Evolutionary conservation across 148 eudicot species (phyloP).

Genomic region (Pharnaceum exiguum): DNA sequence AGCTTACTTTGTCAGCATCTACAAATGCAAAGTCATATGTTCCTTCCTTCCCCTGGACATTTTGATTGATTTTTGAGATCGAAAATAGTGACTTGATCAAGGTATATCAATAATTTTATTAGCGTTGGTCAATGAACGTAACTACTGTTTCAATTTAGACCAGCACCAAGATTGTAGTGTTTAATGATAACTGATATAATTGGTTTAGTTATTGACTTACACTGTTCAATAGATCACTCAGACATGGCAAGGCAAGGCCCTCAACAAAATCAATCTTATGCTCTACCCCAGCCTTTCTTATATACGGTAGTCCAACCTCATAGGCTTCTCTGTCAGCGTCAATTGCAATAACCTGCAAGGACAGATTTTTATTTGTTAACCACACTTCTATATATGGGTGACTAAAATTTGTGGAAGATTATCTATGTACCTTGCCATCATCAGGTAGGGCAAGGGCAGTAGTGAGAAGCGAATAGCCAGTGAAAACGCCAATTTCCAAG

Average conservation of each 20-base stretch:
- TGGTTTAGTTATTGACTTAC: background rate
- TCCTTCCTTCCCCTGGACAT: slow-evolving; percentile 25
- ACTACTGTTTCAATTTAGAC: background rate
- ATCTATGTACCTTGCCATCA: slow-evolving; percentile 39
- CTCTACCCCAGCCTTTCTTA: slow-evolving; percentile 12
- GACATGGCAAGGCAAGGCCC: slow-evolving; percentile 1
- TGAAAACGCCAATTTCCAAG: slow-evolving; percentile 56
- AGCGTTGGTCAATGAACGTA: background rate
- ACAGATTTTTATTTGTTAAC: no score
- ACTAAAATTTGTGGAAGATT: background rate
- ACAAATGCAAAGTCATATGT: slow-evolving; percentile 29
- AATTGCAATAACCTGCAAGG: slow-evolving; percentile 18
- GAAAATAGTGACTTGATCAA: background rate
- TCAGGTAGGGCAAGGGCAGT: slow-evolving; percentile 73
- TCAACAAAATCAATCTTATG: slow-evolving; percentile 23
- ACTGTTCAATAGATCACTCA: slow-evolving; percentile 9
- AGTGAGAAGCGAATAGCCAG: slow-evolving; percentile 54
- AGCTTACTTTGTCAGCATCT: slow-evolving; percentile 32
- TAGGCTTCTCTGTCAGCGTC: slow-evolving; percentile 18
- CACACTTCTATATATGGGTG: no score
- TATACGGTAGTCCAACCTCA: slow-evolving; percentile 17
- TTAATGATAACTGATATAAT: no score
- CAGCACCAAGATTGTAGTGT: background rate
- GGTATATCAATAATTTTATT: background rate
- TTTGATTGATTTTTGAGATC: background rate